Evolutionary conservation across 129 eudicot genomes (phyloP).

Genomic region (Artemisia tridentata): DNA sequence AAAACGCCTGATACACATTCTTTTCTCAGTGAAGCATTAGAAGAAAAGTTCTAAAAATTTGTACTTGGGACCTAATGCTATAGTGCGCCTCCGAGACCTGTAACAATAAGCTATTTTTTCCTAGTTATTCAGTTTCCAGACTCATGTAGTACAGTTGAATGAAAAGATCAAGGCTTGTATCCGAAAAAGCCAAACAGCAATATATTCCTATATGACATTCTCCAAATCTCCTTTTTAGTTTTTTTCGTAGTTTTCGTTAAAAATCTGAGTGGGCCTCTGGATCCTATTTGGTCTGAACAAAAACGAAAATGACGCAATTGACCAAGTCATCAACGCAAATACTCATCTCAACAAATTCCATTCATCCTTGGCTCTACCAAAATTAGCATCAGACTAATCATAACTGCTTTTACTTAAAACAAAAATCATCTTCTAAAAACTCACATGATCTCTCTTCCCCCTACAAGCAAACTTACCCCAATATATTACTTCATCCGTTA

Average conservation of each 20-base stretch:
- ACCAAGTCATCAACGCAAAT: too few relatives aligned
- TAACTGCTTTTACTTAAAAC: not conserved
- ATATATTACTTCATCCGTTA: too few relatives aligned
- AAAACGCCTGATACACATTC: not conserved
- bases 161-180: not conserved
- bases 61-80: not conserved
- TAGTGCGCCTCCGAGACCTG: slow-evolving; percentile 5
- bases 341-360: not conserved
- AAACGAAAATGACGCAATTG: slow-evolving; percentile 5
- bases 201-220: not conserved
- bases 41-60: not conserved
- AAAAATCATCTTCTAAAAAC: too few relatives aligned
- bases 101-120: not conserved
- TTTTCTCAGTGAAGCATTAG: slow-evolving; percentile 5
- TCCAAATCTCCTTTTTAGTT: not conserved
- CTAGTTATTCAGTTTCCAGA: not conserved
- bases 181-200: not conserved
- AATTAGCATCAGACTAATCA: not conserved
- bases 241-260: not conserved
- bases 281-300: not conserved
- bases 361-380: not conserved
- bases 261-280: not conserved
- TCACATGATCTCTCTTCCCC: too few relatives aligned
- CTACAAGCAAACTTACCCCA: too few relatives aligned
- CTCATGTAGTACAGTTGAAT: not conserved